A percentile compares a stretch with the other conserved stretches of the same genome.
Evolutionary conservation across 192 early-diverging fungal species (phyloP).

Genomic region (Coemansia sp.): DNA sequence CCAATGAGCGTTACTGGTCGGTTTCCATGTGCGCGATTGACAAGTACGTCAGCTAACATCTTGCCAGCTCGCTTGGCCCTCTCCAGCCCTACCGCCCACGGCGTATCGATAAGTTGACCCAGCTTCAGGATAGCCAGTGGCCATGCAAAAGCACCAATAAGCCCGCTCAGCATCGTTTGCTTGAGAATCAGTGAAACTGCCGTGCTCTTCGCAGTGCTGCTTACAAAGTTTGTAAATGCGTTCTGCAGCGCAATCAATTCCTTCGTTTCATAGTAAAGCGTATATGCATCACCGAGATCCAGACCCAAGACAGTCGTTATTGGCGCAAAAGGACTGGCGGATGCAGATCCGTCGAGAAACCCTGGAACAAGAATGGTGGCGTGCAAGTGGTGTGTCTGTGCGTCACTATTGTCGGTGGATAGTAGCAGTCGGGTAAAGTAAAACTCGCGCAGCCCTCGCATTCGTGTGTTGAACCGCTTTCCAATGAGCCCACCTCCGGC

Average conservation of each 20-base stretch:
- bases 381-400: slow-evolving; percentile 38
- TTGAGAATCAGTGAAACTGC: slow-evolving; percentile 48
- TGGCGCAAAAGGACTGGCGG: slow-evolving; percentile 35
- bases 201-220: slow-evolving; percentile 43
- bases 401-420: background rate
- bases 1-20: slow-evolving; percentile 73
- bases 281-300: slow-evolving; percentile 53
- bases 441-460: slow-evolving; percentile 52
- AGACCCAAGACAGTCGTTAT: slow-evolving; percentile 27
- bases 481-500: slow-evolving; percentile 58
- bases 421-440: slow-evolving; percentile 41
- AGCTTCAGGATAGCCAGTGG: slow-evolving; percentile 50
- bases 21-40: slow-evolving; percentile 55
- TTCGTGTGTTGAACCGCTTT: slow-evolving; percentile 44
- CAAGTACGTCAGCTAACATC: slow-evolving; percentile 56
- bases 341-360: slow-evolving; percentile 40
- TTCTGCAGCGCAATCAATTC: slow-evolving; percentile 48
- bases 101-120: slow-evolving; percentile 66
- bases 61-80: slow-evolving; percentile 67
- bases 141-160: slow-evolving; percentile 51
- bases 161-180: slow-evolving; percentile 46
- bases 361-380: slow-evolving; percentile 56
- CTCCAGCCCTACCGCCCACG: slow-evolving; percentile 68
- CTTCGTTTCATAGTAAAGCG: slow-evolving; percentile 55
- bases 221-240: slow-evolving; percentile 48